Evolutionary conservation across 305 asterid species (phyloP).

Genomic region (Lippia alba): DNA sequence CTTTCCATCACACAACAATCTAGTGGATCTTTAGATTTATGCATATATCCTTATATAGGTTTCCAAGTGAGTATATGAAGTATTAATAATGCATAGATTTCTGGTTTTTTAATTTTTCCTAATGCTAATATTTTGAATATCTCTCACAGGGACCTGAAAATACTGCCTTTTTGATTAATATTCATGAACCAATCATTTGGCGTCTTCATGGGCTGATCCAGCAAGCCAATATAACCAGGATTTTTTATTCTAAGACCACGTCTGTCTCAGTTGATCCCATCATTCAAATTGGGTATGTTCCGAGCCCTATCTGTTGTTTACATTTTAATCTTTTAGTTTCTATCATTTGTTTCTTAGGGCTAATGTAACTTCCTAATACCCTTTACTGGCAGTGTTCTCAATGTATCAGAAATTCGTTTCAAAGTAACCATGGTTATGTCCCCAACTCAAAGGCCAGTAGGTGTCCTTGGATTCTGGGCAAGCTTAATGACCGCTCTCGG

Average conservation of each 20-base stretch:
- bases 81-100: slow-evolving; percentile 32
- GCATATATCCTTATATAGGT: slow-evolving; percentile 94
- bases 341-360: slow-evolving; percentile 28
- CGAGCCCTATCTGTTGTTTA: slow-evolving; percentile 28
- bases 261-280: slow-evolving; percentile 98
- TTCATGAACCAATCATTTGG: slow-evolving; percentile 99
- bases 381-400: slow-evolving; percentile 78
- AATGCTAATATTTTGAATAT: slow-evolving; percentile 34
- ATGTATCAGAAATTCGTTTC: slow-evolving; percentile 91
- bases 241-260: slow-evolving; percentile 65
- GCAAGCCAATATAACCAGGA: slow-evolving; percentile 74
- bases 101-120: slow-evolving; percentile 15
- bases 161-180: slow-evolving; percentile 88
- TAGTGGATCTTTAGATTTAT: slow-evolving; percentile 88
- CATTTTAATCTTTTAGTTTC: slow-evolving; percentile 27
- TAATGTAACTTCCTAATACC: slow-evolving; percentile 32
- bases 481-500: slow-evolving; percentile 99
- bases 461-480: slow-evolving; percentile 99
- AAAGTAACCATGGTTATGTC: slow-evolving; percentile 99
- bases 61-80: slow-evolving; percentile 71
- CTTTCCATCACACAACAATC: slow-evolving; percentile 95
- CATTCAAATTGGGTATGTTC: slow-evolving; percentile 84
- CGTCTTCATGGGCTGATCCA: slow-evolving; percentile 93
- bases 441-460: slow-evolving; percentile 99
- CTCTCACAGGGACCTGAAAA: slow-evolving; percentile 86